Evolutionary conservation across 345 rosid species (phyloP).

Genomic region (Euphorbia peplus): DNA sequence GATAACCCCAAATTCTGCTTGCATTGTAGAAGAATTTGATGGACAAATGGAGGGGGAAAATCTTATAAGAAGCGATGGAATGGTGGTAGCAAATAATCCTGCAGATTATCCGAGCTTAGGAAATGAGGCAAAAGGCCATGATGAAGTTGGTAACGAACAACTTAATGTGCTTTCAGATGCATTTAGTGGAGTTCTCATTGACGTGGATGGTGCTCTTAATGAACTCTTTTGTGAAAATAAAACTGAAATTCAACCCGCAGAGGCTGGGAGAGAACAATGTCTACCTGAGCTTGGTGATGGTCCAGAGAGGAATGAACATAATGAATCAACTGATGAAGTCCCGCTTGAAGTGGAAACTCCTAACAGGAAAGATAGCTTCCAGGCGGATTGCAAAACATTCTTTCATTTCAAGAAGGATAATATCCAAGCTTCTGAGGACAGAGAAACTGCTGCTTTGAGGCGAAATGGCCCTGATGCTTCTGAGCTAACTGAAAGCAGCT

Average conservation of each 20-base stretch:
- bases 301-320: too few relatives aligned
- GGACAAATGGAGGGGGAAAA: not conserved
- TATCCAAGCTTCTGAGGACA: too few relatives aligned
- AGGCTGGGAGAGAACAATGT: constrained; percentile 12
- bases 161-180: constrained; percentile 7
- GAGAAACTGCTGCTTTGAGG: too few relatives aligned
- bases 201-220: not conserved
- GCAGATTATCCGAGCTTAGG: constrained; percentile 13
- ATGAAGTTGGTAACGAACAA: constrained; percentile 6
- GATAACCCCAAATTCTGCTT: not conserved
- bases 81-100: not conserved
- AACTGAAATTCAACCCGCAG: not conserved
- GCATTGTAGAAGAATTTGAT: constrained; percentile 13
- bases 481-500: too few relatives aligned
- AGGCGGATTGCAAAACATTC: too few relatives aligned
- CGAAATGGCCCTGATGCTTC: not conserved
- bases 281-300: constrained; percentile 3
- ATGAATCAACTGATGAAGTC: too few relatives aligned
- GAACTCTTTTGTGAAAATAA: constrained; percentile 4
- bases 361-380: too few relatives aligned
- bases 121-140: not conserved
- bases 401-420: too few relatives aligned
- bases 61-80: not conserved
- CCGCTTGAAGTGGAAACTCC: too few relatives aligned
- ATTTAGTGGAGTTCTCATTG: not conserved